Evolutionary conservation across 1,284 basidiomycete genomes (phyloP).

Genomic region (Agaricales sp.): DNA sequence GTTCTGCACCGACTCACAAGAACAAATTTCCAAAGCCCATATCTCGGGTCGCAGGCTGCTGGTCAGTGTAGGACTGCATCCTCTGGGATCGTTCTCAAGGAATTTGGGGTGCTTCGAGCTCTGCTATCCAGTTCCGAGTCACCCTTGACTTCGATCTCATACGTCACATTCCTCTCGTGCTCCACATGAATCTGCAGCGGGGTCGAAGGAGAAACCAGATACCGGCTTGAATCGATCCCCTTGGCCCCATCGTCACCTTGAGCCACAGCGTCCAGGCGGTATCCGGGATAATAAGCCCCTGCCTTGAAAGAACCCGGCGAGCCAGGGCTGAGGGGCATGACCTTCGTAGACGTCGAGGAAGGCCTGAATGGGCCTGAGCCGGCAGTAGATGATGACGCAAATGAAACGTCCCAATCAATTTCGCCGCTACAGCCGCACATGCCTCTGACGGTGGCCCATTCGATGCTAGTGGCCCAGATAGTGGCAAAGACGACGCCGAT

Average conservation of each 20-base stretch:
- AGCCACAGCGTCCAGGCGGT: not conserved
- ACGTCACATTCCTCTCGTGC: not conserved
- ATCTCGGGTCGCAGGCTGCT: no score
- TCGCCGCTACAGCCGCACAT: not conserved
- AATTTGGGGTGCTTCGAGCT: no score
- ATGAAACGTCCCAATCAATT: not conserved
- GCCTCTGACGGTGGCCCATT: constrained; percentile 7
- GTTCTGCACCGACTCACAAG: no score
- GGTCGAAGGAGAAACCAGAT: not conserved
- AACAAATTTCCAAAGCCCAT: no score
- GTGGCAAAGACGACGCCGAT: constrained; percentile 28
- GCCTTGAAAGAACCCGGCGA: not conserved
- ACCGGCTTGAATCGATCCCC: not conserved
- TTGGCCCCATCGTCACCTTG: not conserved
- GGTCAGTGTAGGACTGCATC: no score
- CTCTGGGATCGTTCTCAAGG: no score
- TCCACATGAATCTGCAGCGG: not conserved
- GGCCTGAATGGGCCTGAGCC: not conserved
- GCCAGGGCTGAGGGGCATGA: not conserved
- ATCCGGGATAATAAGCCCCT: not conserved
- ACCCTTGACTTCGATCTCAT: not conserved
- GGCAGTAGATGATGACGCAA: not conserved
- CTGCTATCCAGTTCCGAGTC: no score
- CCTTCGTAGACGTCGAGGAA: not conserved
- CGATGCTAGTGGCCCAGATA: constrained; percentile 20